Evolutionary conservation across 2,329 filamentous ascomycete species (phyloP).

Genomic region (Cyanodermella asteris): DNA sequence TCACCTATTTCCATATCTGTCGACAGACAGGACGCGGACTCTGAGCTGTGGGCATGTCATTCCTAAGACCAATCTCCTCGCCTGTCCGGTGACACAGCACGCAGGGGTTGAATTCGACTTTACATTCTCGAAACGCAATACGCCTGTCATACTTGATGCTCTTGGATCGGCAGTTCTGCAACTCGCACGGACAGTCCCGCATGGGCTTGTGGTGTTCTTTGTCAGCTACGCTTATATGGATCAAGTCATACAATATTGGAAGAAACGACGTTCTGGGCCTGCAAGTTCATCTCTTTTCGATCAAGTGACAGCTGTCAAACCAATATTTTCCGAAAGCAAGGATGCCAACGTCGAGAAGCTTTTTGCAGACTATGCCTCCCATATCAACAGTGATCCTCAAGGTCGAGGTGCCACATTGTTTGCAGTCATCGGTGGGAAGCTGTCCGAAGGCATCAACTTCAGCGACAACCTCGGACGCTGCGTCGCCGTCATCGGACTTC

Average conservation of each 20-base stretch:
- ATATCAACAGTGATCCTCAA: too few species aligned
- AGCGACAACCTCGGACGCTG: slow-evolving; percentile 73
- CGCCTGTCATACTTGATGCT: slow-evolving; percentile 46
- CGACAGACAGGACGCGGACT: slow-evolving; percentile 42
- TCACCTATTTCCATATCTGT: slow-evolving; percentile 62
- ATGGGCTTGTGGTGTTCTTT: slow-evolving; percentile 87
- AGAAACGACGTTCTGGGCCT: too few species aligned
- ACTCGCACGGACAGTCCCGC: slow-evolving; percentile 52
- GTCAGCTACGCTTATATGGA: slow-evolving; percentile 84
- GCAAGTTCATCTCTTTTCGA: too few species aligned
- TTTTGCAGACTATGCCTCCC: too few species aligned
- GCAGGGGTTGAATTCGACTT: slow-evolving; percentile 50
- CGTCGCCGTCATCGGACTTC: slow-evolving; percentile 76
- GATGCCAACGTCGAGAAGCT: too few species aligned
- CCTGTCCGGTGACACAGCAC: slow-evolving; percentile 41
- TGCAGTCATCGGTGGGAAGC: slow-evolving; percentile 79
- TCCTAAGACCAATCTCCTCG: slow-evolving; percentile 57
- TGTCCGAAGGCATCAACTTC: slow-evolving; percentile 98
- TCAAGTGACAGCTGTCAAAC: too few species aligned
- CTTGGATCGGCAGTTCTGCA: slow-evolving; percentile 54
- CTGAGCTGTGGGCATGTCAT: slow-evolving; percentile 92
- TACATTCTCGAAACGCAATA: slow-evolving; percentile 56
- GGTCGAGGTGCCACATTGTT: slow-evolving; percentile 65
- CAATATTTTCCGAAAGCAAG: slow-evolving; percentile 34
- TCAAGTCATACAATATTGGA: slow-evolving; percentile 45